Evolutionary conservation across 345 rosid species (phyloP), one percentile per base, ranked within the genome.

Genomic region (Lepidium aucheri): DNA sequence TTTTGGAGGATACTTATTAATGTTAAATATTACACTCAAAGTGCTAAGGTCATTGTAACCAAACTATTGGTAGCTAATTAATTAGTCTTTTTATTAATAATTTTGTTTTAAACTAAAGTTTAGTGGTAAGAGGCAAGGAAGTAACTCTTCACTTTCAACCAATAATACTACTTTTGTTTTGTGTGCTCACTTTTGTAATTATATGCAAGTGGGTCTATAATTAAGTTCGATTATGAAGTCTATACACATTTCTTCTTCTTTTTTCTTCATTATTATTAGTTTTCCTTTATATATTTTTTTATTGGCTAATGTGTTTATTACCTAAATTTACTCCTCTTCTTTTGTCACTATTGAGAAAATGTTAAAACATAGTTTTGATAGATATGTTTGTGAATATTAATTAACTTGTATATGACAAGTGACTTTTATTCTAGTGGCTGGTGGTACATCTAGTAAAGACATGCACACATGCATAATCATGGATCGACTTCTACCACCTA

Each of bases 201-300:
- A 69, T 69, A 43, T 60, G 68, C 74, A 69, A 69, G 68, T 69
- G 74, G 74, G 53, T 60, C 61, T 60, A 69, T 69, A 69, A 69
- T 70, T 69, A 61, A 60, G 74, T 51, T 60, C 42, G 54, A 61
- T 69, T 65, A 69, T 64, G 66, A 69, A 69, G 17, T 36, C 45
- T 68, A 44, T 13, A 55, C 32, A 18, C 9, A 14, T 15, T 28
- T 45, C 11, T 67, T 44, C 14, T 8, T 44, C 14, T 16, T 26
- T 20, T 55, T 12, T 40, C 24, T 26, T 26, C 30, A 26, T 26
- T 26, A 26, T 26, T 4, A 34, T 53, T 34, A 33, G 8, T 12
- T 47, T 45, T 20, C 7, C n/a, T n/a, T n/a, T 15, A 15, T 7
- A 17, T 50, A 34, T 15, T 28, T 1, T 35, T 14, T 36, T 1